Evolutionary conservation across 345 rosid species (phyloP).

Genomic region (Eucalyptus curtisii): DNA sequence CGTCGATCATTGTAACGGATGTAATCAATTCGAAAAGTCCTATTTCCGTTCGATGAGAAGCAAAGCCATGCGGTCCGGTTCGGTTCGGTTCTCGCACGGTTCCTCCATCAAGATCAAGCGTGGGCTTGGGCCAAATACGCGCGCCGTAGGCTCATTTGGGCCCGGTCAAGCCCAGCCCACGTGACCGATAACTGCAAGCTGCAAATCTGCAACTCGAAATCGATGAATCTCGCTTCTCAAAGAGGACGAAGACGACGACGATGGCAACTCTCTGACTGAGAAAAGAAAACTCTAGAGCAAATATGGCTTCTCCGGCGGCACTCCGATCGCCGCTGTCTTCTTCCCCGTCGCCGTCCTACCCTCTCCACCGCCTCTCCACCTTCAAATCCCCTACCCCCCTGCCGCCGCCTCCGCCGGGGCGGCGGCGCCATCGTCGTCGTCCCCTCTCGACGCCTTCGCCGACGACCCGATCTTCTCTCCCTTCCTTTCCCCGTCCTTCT

Average conservation of each 20-base stretch:
- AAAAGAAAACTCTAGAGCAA: neutral
- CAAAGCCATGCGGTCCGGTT: neutral
- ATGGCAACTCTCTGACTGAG: neutral
- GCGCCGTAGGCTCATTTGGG: neutral
- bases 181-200: neutral
- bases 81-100: neutral
- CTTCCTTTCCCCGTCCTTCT: conserved; percentile 82
- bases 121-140: neutral
- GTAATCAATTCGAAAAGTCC: neutral
- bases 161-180: neutral
- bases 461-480: conserved; percentile 65
- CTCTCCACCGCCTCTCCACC: conserved; percentile 78
- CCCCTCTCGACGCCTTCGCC: conserved; percentile 64
- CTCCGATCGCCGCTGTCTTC: conserved; percentile 31
- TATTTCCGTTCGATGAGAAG: neutral
- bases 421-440: neutral
- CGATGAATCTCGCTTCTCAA: neutral
- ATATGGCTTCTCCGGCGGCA: conserved; percentile 49
- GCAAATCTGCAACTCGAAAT: neutral
- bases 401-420: conserved; percentile 15
- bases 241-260: neutral
- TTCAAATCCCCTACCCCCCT: conserved; percentile 19
- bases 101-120: neutral
- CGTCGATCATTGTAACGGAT: neutral
- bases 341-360: conserved; percentile 27